Evolutionary conservation across 495 filamentous ascomycete species (phyloP), one percentile per base, ranked within the genome.

Genomic region (Hypoxylon intermedium): DNA sequence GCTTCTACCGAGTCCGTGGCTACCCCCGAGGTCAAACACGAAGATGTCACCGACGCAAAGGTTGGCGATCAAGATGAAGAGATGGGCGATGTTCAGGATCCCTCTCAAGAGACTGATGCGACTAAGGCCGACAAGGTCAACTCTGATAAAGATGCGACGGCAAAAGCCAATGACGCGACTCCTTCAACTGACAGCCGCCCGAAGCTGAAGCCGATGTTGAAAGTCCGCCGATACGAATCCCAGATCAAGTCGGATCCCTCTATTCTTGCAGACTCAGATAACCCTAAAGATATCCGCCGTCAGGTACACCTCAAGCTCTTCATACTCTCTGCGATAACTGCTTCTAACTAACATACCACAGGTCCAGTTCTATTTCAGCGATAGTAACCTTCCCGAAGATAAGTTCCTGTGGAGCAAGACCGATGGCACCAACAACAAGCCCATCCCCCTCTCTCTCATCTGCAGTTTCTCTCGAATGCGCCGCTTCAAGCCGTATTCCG

Each of bases 331-430:
- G 12, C 9, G 62, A 23, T 36, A 19, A 24, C 34, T 15, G 41
- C 58, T 59, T 55, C 69, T 67, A 51, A 58, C 47, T 26, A 33
- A 46, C 23, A 26, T 28, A 36, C 13, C 37, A 9, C 43, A 97
- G 91, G 92, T 97, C 52, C 93, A 99, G 68, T 99, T 97, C 72
- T 99, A 98, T 77, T 97, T 99, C 75, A 89, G 89, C 55, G 91
- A 96, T 72, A 89, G 88, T 63, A 99, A 99, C 70, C 84, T 98
- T 0, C 87, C 88, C 37, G 83, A 82, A 62, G 94, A 99, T 75
- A 89, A 91, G 68, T 93, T 91, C 77, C 82, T 99, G 31, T 87
- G 92, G 76, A 74, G 82, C 53, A 76, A 86, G 68, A 87, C 90
- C 20, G 87, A 86, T 21, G 93, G 92, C 50, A 79, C 79, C 49